Percentiles rank a stretch among this genome's conserved stretches.
Evolutionary conservation across 2,329 filamentous ascomycete genomes (phyloP).

Genomic region (Sporothrix protearum): DNA sequence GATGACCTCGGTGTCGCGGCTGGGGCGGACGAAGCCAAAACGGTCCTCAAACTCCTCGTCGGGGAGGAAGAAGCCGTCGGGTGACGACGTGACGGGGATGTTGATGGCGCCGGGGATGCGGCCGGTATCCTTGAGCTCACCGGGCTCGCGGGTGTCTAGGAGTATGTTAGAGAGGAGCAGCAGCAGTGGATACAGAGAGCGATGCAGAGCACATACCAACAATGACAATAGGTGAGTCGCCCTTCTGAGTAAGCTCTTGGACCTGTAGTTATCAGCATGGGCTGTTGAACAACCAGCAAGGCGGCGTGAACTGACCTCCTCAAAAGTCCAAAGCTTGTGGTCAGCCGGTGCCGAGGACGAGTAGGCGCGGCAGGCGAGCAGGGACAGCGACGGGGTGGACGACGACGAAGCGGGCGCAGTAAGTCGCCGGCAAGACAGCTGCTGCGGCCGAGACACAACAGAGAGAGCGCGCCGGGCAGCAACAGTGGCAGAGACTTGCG

Average conservation of each 20-base stretch:
- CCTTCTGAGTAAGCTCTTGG: slow-evolving; percentile 37
- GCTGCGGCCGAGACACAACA: background rate
- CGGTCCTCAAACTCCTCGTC: slow-evolving; percentile 77
- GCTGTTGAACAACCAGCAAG: too few species aligned
- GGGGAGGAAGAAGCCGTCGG: slow-evolving; percentile 74
- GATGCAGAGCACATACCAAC: slow-evolving; percentile 42
- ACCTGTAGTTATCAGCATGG: slow-evolving; percentile 40
- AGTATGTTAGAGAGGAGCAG: background rate
- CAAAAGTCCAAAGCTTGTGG: slow-evolving; percentile 48
- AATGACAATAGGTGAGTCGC: slow-evolving; percentile 40
- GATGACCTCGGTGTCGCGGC: slow-evolving; percentile 57
- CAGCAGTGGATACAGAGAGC: background rate
- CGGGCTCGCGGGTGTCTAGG: slow-evolving; percentile 68
- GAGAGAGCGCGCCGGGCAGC: background rate
- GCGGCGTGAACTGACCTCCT: slow-evolving; percentile 36
- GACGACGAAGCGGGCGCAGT: background rate
- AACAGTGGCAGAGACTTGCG: background rate
- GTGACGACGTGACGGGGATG: slow-evolving; percentile 71
- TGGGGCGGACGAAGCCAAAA: slow-evolving; percentile 71
- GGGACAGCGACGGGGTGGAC: background rate
- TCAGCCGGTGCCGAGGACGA: slow-evolving; percentile 30
- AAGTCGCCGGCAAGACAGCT: background rate
- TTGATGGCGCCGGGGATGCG: slow-evolving; percentile 78
- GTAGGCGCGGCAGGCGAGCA: slow-evolving; percentile 30
- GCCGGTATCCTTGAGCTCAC: slow-evolving; percentile 61